Evolutionary conservation across 2,329 filamentous ascomycete genomes (phyloP).

Genomic region (Diaporthe ilicicola): DNA sequence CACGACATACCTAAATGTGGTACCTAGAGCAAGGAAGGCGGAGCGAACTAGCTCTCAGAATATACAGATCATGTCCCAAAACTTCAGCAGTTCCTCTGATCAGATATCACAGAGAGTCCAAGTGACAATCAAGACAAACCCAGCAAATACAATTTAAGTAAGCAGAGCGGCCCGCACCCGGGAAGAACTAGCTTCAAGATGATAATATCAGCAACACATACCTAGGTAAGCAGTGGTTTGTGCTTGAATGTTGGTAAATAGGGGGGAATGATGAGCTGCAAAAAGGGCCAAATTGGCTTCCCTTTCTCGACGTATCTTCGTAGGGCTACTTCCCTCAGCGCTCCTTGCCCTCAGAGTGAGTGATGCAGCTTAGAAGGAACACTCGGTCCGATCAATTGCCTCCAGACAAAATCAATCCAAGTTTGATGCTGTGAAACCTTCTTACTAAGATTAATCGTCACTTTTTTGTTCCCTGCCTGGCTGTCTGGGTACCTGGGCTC

Average conservation of each 20-base stretch:
- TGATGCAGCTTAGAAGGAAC: background rate
- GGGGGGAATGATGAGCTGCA: background rate
- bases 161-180: too few species aligned
- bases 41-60: too few species aligned
- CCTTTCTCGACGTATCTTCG: background rate
- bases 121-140: too few species aligned
- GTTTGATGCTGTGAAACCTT: background rate
- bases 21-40: too few species aligned
- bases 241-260: too few species aligned
- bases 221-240: too few species aligned
- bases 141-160: too few species aligned
- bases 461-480: background rate
- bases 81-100: background rate
- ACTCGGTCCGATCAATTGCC: background rate
- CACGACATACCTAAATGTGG: too few species aligned
- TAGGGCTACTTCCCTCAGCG: background rate
- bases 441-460: background rate
- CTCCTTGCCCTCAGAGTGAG: background rate
- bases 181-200: too few species aligned
- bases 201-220: too few species aligned
- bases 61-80: too few species aligned
- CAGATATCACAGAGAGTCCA: background rate
- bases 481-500: background rate
- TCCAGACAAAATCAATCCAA: background rate
- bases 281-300: background rate